phyloP scores from a whole-genome alignment of 352 stramenopile genomes.

The Pythium aristosporum region DNA sequence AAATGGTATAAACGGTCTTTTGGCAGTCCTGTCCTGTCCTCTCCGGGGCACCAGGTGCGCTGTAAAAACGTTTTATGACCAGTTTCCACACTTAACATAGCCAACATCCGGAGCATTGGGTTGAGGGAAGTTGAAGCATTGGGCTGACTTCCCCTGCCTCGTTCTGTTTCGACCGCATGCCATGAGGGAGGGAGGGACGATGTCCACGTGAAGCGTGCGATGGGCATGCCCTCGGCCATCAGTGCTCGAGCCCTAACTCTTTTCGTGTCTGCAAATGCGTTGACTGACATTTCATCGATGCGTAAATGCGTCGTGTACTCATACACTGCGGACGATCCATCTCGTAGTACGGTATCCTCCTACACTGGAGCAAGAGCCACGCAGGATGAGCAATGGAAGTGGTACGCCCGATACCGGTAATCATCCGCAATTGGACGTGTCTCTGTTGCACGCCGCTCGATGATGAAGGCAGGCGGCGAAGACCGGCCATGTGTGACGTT shows the following conservation, averaged over 20 bases:
- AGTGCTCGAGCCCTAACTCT: neutral
- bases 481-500: slow-evolving; percentile 24
- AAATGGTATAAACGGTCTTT: slow-evolving; percentile 1
- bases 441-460: slow-evolving; percentile 1
- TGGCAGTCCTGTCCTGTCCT: neutral
- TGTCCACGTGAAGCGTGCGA: neutral
- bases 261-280: too few species aligned
- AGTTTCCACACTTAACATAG: neutral
- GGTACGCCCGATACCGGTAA: too few species aligned
- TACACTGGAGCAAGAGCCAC: too few species aligned
- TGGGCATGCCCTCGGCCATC: neutral
- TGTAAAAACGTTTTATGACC: neutral
- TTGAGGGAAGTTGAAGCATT: neutral
- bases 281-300: too few species aligned
- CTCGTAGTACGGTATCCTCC: too few species aligned
- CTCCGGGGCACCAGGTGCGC: neutral
- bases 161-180: neutral
- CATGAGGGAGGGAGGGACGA: neutral
- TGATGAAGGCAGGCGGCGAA: slow-evolving; percentile 31
- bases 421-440: too few species aligned
- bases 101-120: too few species aligned
- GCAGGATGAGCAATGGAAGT: too few species aligned
- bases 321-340: too few species aligned
- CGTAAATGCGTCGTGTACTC: too few species aligned
- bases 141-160: neutral